These are phyloP conservation scores for Cylindrodendrum hubeiense DNA, from an alignment of 2,329 filamentous ascomycete genomes.

Conservation along the genomic window DNA sequence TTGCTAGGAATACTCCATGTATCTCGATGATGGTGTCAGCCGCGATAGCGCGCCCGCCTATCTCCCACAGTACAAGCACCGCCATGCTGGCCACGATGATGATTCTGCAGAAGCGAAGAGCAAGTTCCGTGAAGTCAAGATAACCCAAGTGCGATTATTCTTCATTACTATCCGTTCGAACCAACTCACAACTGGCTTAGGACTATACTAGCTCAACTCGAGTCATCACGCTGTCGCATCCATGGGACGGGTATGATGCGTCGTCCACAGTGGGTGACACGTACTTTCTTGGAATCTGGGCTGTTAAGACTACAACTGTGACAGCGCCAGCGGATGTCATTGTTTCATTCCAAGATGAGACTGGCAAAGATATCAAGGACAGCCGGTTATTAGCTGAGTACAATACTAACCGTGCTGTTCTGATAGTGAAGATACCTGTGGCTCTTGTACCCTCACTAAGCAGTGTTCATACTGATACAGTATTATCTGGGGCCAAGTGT, in stretches of 20 bases:
- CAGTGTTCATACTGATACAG: too few relatives aligned
- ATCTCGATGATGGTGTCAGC: conserved; percentile 15
- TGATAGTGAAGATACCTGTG: neutral
- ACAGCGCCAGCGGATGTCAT: neutral
- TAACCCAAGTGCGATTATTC: neutral
- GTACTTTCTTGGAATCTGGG: conserved; percentile 4
- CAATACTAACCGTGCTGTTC: neutral
- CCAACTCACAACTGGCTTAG: neutral
- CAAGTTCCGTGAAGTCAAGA: neutral
- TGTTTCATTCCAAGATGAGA: conserved; percentile 4
- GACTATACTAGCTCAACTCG: neutral
- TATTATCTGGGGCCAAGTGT: too few relatives aligned
- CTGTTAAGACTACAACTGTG: neutral
- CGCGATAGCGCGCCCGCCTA: conserved; percentile 6
- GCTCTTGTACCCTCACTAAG: conserved; percentile 6
- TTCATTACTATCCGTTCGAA: neutral
- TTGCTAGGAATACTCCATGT: conserved; percentile 15
- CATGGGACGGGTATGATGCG: conserved; percentile 2
- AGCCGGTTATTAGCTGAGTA: neutral
- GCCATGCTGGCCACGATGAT: neutral
- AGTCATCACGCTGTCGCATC: neutral
- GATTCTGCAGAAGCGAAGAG: neutral
- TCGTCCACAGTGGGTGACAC: neutral
- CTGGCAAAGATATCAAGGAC: neutral
- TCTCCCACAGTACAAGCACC: conserved; percentile 2